Evolutionary conservation across 2,329 filamentous ascomycete species (phyloP).

Genomic region (Colletotrichum horii): DNA sequence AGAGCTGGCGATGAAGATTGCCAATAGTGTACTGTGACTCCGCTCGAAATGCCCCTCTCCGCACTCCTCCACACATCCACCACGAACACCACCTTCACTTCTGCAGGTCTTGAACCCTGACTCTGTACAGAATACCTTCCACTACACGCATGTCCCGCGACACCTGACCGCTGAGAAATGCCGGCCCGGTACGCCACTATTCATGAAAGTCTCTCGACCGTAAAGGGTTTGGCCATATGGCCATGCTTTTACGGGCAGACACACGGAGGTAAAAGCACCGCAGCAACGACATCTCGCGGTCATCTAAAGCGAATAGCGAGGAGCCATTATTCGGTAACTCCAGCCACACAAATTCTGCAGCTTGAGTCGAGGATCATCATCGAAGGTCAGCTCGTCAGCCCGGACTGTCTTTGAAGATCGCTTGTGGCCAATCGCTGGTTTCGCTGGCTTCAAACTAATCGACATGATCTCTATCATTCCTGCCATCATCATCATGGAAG

Average conservation of each 20-base stretch:
- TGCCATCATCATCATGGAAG: neutral
- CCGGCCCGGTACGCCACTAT: slow-evolving; percentile 11
- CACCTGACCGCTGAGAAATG: slow-evolving; percentile 22
- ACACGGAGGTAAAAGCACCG: slow-evolving; percentile 9
- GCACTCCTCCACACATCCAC: slow-evolving; percentile 21
- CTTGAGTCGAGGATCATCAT: neutral
- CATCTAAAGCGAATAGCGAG: slow-evolving; percentile 19
- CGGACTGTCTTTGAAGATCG: neutral
- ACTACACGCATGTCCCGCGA: slow-evolving; percentile 2
- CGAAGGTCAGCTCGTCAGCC: neutral
- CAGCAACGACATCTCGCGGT: slow-evolving; percentile 1
- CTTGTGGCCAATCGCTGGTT: neutral
- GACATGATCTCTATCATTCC: neutral
- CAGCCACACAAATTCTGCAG: neutral
- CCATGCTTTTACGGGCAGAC: neutral
- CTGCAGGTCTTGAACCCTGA: slow-evolving; percentile 15
- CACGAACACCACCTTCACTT: neutral
- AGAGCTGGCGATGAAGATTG: neutral
- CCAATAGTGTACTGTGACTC: slow-evolving; percentile 5
- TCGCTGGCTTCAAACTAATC: neutral
- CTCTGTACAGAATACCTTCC: neutral
- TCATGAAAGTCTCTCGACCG: neutral
- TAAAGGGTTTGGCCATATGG: neutral
- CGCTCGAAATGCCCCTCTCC: slow-evolving; percentile 1
- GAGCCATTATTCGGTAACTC: neutral